Evolutionary conservation across 106 monocot genomes (phyloP).

Genomic region (Apostasia ramifera): DNA sequence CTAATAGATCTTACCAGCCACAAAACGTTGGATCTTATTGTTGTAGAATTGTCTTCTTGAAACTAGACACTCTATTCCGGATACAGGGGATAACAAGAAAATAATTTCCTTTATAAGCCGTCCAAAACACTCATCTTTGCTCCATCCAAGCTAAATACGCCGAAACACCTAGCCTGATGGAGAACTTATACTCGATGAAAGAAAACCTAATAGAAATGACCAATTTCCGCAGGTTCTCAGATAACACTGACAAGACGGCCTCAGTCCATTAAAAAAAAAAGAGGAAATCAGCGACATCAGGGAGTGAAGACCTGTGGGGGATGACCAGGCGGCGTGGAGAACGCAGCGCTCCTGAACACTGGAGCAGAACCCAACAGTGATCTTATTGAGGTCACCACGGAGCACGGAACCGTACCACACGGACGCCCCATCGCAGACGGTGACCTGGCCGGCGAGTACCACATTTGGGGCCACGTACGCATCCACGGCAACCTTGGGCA

Average conservation of each 20-base stretch:
- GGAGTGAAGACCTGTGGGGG: conserved; percentile 57
- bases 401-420: conserved; percentile 92
- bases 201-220: too few relatives aligned
- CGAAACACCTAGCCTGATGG: too few relatives aligned
- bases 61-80: neutral
- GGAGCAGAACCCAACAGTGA: conserved; percentile 86
- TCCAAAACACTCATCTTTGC: neutral
- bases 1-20: too few relatives aligned
- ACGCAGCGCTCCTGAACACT: conserved; percentile 96
- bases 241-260: too few relatives aligned
- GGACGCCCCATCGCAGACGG: conserved; percentile 74
- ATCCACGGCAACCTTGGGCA: conserved; percentile 89
- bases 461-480: conserved; percentile 95
- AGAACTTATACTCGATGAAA: too few relatives aligned
- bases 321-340: conserved; percentile 90
- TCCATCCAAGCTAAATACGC: neutral
- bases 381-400: conserved; percentile 93
- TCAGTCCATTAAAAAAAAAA: neutral
- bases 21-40: too few relatives aligned
- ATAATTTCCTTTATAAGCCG: neutral
- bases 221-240: too few relatives aligned
- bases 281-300: neutral
- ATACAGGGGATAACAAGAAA: neutral
- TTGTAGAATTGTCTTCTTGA: too few relatives aligned
- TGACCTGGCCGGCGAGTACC: conserved; percentile 90